Evolutionary conservation across 176 grass and related monocot species (phyloP), one percentile per base, ranked within the genome.

Genomic region (Themeda triandra): DNA sequence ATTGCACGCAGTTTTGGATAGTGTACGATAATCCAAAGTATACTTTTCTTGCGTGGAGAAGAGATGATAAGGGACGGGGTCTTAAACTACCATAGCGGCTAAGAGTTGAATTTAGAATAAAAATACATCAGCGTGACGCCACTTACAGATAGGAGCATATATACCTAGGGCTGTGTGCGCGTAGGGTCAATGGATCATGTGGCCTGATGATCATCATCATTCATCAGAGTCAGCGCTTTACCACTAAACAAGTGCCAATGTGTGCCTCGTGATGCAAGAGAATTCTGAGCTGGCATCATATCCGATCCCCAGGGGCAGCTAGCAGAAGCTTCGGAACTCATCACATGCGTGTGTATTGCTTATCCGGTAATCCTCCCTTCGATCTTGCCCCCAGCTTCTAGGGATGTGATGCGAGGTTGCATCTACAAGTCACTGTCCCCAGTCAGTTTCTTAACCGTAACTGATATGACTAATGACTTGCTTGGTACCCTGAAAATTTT

Each of bases 351-450:
- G 1, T 41, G 40, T 14, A 32, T 80, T 42, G 75, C 87, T 66
- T 80, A 25, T 3, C 79, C 24, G 14, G 10, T 13, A 60, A 46
- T 69, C 29, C 21, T 64, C 42, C 0, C 37, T 4, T 4, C 25
- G 54, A 63, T 76, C 4, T 10, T 71, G 14, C 30, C 24, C 44
- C 18, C 25, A 65, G 23, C n/a, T 27, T 45, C 35, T 32, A 72
- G 80, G 60, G 63, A 31, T 29, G 62, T 17, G 66, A 73, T 33
- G 75, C 19, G 54, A 80, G 71, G n/a, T 5, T 73, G 77, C 69
- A 86, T 80, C 84, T 80, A 27, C 77, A 86, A 86, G 77, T 73
- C 58, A 66, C 24, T 73, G 56, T 80, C 84, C 12, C 14, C 33
- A 3, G 37, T n/a, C 48, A 12, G 49, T 73, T 63, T 80, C 84